Percentiles rank a stretch among this genome's conserved stretches.
phyloP scores from a whole-genome alignment of 371 early-diverging fungal genomes.

The Mucor plumbeus region DNA sequence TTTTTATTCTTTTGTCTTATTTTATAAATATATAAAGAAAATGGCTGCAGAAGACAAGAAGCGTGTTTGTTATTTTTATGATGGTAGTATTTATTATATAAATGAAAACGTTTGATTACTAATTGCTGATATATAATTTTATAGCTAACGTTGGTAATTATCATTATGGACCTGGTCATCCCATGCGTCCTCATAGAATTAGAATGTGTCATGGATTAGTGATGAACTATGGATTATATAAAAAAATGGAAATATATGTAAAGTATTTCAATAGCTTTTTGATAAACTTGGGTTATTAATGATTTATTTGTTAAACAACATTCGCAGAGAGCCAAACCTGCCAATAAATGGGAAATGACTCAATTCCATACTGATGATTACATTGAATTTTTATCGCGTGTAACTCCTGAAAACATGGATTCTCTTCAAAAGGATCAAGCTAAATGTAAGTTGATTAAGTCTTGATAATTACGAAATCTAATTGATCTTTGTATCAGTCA shows the following conservation, averaged over 20 bases:
- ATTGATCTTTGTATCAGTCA: slow-evolving; percentile 30
- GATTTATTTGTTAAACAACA: background rate
- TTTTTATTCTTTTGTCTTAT: background rate
- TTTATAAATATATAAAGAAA: slow-evolving; percentile 1
- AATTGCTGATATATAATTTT: background rate
- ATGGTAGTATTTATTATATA: slow-evolving; percentile 36
- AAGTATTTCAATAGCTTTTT: background rate
- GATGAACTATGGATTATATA: slow-evolving; percentile 87
- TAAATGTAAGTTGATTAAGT: slow-evolving; percentile 63
- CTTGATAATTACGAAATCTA: background rate
- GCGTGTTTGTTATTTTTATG: slow-evolving; percentile 62
- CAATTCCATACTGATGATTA: slow-evolving; percentile 97
- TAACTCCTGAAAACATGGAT: slow-evolving; percentile 86
- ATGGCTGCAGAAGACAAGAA: slow-evolving; percentile 54
- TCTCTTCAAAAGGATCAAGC: slow-evolving; percentile 61
- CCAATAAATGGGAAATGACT: slow-evolving; percentile 88
- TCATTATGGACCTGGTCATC: slow-evolving; percentile 81
- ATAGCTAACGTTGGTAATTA: slow-evolving; percentile 68
- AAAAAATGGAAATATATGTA: slow-evolving; percentile 77
- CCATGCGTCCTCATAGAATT: slow-evolving; percentile 98
- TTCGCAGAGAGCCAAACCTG: slow-evolving; percentile 64
- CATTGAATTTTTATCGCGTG: slow-evolving; percentile 89
- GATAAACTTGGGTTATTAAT: background rate
- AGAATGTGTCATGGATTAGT: slow-evolving; percentile 94
- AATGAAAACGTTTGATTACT: background rate